Evolutionary conservation across 164 flowering plant genomes (phyloP), one percentile per base, ranked within the genome.

Genomic region (Piper longum): DNA sequence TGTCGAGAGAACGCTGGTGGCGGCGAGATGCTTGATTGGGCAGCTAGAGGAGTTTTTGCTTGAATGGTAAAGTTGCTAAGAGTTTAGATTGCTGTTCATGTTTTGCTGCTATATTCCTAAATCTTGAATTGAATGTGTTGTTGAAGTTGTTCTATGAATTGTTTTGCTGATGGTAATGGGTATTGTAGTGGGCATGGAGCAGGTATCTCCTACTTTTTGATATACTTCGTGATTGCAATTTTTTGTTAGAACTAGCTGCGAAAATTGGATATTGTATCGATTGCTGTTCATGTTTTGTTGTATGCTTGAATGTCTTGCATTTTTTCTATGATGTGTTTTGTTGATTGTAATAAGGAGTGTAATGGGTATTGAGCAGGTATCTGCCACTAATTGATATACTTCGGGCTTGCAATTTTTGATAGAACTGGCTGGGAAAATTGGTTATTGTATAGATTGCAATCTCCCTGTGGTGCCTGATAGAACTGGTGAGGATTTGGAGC

Each of bases 401-500:
- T 45, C 64, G 70, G 61, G 77, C 75, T 58, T 87, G 95, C 65
- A 66, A 83, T 79, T 84, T 67, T 75, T 82, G 66, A 70, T 62
- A 63, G 83, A 85, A 59, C 70, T 91, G 75, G 91, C 77, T 77
- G 76, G 74, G 56, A 80, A 79, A 62, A 87, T 91, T 63, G 89
- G 72, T 62, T 81, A 77, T 57, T 91, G 96, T 69, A 62, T 91
- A 67, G 95, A 91, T 71, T 87, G 92, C 77, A 82, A 74, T 26
- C 80, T 81, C 40, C 82, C 82, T 41, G 68, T 77, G 7, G 70
- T 92, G 57, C 83, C 80, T 55, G 93, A 87, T 77, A 76, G 82
- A 76, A 96, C 98, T 70, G 86, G 98, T 71, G 93, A 89, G 66
- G 90, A 89, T 12, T 67, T 92, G 79, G 91, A 84, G 76, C 64